Evolutionary conservation across 768 basidiomycete genomes (phyloP).

Genomic region (Kwoniella botswanensis): DNA sequence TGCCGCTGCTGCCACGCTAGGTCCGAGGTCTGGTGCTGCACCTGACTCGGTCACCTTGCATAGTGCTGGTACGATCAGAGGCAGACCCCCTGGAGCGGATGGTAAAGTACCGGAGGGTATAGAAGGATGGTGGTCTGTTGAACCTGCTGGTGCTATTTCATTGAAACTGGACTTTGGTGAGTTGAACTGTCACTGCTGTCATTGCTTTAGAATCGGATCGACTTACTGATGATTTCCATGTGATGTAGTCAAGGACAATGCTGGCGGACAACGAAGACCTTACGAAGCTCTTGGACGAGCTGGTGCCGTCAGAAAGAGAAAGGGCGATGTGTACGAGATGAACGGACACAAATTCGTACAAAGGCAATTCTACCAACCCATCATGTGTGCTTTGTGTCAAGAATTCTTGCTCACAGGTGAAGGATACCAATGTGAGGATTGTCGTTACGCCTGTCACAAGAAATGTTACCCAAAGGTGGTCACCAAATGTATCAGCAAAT

Average conservation of each 20-base stretch:
- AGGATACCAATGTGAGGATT: constrained; percentile 99
- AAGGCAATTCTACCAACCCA: constrained; percentile 96
- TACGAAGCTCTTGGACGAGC: constrained; percentile 95
- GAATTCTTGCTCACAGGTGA: constrained; percentile 96
- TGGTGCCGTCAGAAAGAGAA: constrained; percentile 95
- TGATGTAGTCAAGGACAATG: constrained; percentile 89
- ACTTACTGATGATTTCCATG: no score
- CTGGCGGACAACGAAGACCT: constrained; percentile 79
- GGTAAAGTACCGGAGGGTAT: constrained; percentile 70
- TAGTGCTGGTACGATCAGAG: constrained; percentile 44
- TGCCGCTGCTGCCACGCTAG: constrained; percentile 61
- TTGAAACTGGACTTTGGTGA: constrained; percentile 89
- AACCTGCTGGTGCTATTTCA: constrained; percentile 91
- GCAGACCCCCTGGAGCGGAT: constrained; percentile 31
- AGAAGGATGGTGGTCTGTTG: constrained; percentile 96
- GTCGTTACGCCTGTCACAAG: constrained; percentile 98
- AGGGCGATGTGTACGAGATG: constrained; percentile 98
- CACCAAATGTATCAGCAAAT: constrained; percentile 98
- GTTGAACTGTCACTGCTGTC: constrained; percentile 45
- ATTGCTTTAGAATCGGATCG: no score
- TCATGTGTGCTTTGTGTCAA: constrained; percentile 96
- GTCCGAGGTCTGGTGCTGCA: constrained; percentile 48
- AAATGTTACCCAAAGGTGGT: constrained; percentile 99
- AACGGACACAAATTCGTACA: constrained; percentile 99
- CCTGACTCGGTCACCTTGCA: constrained; percentile 49